Evolutionary conservation across 1,284 basidiomycete genomes (phyloP).

Genomic region (Phaffia rhodozyma): DNA sequence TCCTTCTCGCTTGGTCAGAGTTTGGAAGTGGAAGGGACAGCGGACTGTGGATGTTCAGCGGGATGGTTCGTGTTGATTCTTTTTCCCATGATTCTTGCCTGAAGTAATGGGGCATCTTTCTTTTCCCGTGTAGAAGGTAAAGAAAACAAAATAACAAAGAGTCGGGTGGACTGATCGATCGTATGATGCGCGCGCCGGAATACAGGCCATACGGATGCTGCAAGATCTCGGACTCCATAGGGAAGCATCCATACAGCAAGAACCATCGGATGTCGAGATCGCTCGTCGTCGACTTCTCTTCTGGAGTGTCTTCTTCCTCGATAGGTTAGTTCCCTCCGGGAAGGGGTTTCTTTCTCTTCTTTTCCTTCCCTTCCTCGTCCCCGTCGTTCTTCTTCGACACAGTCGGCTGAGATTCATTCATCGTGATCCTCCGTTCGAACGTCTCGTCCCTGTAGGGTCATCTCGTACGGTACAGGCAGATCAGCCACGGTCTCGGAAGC

Average conservation of each 20-base stretch:
- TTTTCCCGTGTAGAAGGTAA: background rate
- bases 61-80: background rate
- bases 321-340: constrained; percentile 12
- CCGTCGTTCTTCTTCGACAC: background rate
- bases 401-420: background rate
- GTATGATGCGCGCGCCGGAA: background rate
- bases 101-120: background rate
- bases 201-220: constrained; percentile 6
- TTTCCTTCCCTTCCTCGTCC: background rate
- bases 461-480: background rate
- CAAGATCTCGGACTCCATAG: constrained; percentile 15
- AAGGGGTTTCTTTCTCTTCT: background rate
- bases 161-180: background rate
- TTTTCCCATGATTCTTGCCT: background rate
- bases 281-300: constrained; percentile 11
- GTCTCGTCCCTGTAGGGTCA: background rate
- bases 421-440: background rate
- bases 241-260: background rate
- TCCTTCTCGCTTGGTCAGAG: constrained; percentile 12
- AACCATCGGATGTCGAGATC: background rate
- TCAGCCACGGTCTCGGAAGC: background rate
- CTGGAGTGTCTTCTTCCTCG: constrained; percentile 15
- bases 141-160: no score
- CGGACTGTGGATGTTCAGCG: constrained; percentile 6
- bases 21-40: constrained; percentile 8